Conservation (phyloP, 73 alveolate species). For the Paramecium sexaurelia region DNA sequence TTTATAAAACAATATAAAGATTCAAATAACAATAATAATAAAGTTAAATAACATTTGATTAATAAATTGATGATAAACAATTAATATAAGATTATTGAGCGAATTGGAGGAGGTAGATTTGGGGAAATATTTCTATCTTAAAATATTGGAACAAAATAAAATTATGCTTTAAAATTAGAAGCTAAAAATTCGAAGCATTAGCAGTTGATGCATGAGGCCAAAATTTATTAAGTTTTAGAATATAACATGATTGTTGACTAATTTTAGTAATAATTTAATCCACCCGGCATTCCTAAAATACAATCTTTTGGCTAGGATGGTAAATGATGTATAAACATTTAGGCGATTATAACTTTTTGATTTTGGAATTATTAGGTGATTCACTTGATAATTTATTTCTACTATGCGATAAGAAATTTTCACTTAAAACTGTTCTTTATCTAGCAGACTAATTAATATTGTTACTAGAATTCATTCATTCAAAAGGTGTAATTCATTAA, state of each 20-base stretch:
- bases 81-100: neutral
- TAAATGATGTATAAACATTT: too few species aligned
- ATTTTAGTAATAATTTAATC: conserved; percentile 47
- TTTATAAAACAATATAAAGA: too few species aligned
- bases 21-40: too few species aligned
- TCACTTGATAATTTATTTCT: conserved; percentile 82
- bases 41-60: too few species aligned
- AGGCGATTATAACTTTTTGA: conserved; percentile 81
- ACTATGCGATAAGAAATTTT: conserved; percentile 75
- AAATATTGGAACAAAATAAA: conserved; percentile 70
- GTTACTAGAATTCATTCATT: conserved; percentile 86
- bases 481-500: conserved; percentile 80
- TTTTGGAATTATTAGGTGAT: conserved; percentile 85
- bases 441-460: conserved; percentile 85
- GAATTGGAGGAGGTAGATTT: conserved; percentile 68
- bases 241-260: too few species aligned
- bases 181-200: conserved; percentile 66
- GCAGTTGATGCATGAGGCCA: conserved; percentile 78
- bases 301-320: conserved; percentile 84
- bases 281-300: conserved; percentile 88
- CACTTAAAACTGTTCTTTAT: conserved; percentile 85
- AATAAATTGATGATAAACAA: too few species aligned
- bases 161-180: conserved; percentile 81
- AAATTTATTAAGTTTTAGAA: conserved; percentile 72
- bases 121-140: conserved; percentile 69